Conservation (phyloP, 1,139 yeast species). For the Candida gigantensis region DNA sequence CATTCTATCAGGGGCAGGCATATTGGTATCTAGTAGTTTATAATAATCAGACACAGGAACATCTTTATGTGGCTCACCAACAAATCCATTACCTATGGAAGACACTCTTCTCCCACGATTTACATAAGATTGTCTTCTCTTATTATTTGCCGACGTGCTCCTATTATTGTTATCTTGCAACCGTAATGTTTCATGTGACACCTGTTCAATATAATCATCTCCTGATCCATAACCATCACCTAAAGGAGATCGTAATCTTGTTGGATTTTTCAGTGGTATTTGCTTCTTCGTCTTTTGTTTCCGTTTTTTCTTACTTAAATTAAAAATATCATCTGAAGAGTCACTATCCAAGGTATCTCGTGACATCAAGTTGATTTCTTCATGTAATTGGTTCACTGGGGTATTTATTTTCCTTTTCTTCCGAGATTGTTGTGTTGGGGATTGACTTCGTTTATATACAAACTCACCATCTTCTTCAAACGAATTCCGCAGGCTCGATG, state of each 20-base stretch:
- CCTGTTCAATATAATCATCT: slow-evolving; percentile 35
- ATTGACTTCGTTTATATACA: slow-evolving; percentile 38
- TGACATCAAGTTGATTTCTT: slow-evolving; percentile 23
- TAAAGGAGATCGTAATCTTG: slow-evolving; percentile 11
- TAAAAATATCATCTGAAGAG: slow-evolving; percentile 13
- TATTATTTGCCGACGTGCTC: slow-evolving; percentile 11
- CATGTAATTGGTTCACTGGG: slow-evolving; percentile 27
- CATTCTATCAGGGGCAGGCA: slow-evolving; percentile 76
- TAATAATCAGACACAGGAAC: slow-evolving; percentile 58
- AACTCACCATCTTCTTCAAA: slow-evolving; percentile 50
- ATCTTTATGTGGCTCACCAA: slow-evolving; percentile 67
- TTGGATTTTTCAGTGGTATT: not conserved
- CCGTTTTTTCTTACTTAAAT: slow-evolving; percentile 1
- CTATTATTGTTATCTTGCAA: slow-evolving; percentile 7
- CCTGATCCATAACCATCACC: slow-evolving; percentile 8
- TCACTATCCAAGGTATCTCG: slow-evolving; percentile 14
- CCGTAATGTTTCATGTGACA: slow-evolving; percentile 26
- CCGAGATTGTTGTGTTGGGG: slow-evolving; percentile 13
- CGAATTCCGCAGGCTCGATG: slow-evolving; percentile 4
- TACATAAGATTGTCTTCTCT: slow-evolving; percentile 51
- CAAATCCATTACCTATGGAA: slow-evolving; percentile 73
- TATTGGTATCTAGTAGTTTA: slow-evolving; percentile 59
- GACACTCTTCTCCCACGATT: slow-evolving; percentile 72
- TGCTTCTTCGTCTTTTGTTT: not conserved
- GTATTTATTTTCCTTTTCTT: slow-evolving; percentile 24